These are phyloP conservation scores for Leptographium wingfieldii DNA, from an alignment of 2,329 filamentous ascomycete species.

Conservation along the genomic window DNA sequence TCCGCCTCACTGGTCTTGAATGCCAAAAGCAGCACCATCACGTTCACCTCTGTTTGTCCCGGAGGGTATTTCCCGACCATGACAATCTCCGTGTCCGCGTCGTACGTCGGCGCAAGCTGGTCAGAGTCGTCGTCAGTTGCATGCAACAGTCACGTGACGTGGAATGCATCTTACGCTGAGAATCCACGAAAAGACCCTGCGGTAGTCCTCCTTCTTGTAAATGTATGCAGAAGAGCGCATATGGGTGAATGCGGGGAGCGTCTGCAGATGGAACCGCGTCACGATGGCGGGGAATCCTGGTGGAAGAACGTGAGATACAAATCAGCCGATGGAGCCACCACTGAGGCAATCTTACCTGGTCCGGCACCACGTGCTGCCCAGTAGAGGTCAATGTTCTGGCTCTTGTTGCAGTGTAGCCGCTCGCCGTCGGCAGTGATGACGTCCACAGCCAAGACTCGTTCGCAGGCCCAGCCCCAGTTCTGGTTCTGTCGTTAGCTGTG, in stretches of 20 bases:
- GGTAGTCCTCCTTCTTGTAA: conserved; percentile 32
- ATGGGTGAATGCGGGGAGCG: conserved; percentile 15
- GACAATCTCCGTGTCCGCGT: conserved; percentile 27
- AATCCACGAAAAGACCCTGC: conserved; percentile 16
- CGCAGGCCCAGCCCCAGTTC: conserved; percentile 45
- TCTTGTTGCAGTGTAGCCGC: conserved; percentile 21
- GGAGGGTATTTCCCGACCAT: conserved; percentile 20
- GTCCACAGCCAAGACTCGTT: conserved; percentile 30
- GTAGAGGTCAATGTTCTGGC: conserved; percentile 31
- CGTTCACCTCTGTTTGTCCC: conserved; percentile 18
- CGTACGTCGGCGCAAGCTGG: conserved; percentile 19
- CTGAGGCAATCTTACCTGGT: conserved; percentile 17
- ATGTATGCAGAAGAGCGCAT: conserved; percentile 22
- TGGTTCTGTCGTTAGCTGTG: neutral
- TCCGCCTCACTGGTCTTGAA: conserved; percentile 25
- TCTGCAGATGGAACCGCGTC: conserved; percentile 34
- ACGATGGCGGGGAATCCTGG: conserved; percentile 38
- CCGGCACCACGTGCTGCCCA: conserved; percentile 37
- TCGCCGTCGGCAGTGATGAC: conserved; percentile 33
- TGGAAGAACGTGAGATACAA: neutral
- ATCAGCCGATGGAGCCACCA: neutral
- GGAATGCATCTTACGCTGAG: neutral
- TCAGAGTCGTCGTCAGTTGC: neutral
- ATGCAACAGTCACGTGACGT: neutral
- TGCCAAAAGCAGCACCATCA: conserved; percentile 26